Conservation (phyloP, 148 eudicot species). For the Agrostemma githago region DNA sequence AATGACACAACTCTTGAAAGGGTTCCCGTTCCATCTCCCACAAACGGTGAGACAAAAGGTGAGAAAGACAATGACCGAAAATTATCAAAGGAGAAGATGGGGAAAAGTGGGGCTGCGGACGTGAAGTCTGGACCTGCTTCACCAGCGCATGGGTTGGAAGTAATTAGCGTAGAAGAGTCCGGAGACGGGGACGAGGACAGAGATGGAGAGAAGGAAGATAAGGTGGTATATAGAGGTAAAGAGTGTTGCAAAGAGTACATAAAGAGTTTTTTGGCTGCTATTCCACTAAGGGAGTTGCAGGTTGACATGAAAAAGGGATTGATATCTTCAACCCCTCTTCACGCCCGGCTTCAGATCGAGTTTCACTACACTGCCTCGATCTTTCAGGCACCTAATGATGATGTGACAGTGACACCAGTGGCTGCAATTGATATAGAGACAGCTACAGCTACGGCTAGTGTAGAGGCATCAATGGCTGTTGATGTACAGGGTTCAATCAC, state of each 20-base stretch:
- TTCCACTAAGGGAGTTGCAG: conserved; percentile 71
- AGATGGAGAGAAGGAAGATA: conserved; percentile 28
- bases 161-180: background rate
- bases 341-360: conserved; percentile 81
- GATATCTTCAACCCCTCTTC: conserved; percentile 66
- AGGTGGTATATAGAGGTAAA: conserved; percentile 42
- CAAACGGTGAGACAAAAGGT: conserved; percentile 5
- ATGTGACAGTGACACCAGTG: conserved; percentile 10
- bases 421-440: background rate
- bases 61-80: background rate
- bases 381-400: conserved; percentile 17
- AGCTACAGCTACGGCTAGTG: background rate
- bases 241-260: conserved; percentile 77
- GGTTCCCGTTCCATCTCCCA: conserved; percentile 21
- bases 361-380: conserved; percentile 50
- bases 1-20: conserved; percentile 39
- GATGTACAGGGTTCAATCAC: conserved; percentile 3
- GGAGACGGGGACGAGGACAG: background rate
- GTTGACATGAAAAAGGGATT: conserved; percentile 69
- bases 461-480: background rate
- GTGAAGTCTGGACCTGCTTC: conserved; percentile 7
- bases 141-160: conserved; percentile 5
- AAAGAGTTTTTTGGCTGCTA: conserved; percentile 81
- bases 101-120: background rate
- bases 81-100: conserved; percentile 11